phyloP scores from a whole-genome alignment of 1,139 yeast genomes.

The Suhomyces wounanorum region DNA sequence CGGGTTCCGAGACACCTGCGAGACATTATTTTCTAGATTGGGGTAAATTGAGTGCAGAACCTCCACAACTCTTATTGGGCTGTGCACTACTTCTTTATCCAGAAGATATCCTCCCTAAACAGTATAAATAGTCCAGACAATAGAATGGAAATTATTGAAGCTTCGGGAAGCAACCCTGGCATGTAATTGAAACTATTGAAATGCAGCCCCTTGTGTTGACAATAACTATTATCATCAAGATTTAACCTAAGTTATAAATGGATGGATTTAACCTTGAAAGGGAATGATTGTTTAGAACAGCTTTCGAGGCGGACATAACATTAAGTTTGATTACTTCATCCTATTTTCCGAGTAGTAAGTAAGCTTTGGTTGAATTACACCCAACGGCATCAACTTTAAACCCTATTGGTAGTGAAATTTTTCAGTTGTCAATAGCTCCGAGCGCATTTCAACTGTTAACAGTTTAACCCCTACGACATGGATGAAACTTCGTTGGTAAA shows the following conservation, averaged over 20 bases:
- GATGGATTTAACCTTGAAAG: conserved; percentile 2
- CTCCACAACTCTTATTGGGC: neutral
- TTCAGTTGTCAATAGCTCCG: neutral
- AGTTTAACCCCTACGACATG: neutral
- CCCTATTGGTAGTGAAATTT: neutral
- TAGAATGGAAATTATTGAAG: neutral
- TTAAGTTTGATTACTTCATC: neutral
- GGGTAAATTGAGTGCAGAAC: conserved; percentile 1
- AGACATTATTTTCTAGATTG: conserved; percentile 3
- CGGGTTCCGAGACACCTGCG: conserved; percentile 7
- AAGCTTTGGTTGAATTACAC: neutral
- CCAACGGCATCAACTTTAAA: neutral
- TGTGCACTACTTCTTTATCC: conserved; percentile 4
- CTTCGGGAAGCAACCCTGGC: neutral
- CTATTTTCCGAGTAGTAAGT: neutral
- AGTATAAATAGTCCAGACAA: conserved; percentile 6
- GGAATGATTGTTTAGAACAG: conserved; percentile 1
- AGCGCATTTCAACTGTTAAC: neutral
- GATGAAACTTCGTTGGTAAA: neutral
- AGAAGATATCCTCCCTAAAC: conserved; percentile 2
- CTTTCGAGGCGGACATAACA: neutral
- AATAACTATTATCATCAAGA: neutral
- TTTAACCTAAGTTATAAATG: neutral
- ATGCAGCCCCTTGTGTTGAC: neutral
- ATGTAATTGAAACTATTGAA: neutral